Evolutionary conservation across 768 basidiomycete species (phyloP), one percentile per base, ranked within the genome.

Genomic region (Erythrobasidium yunnanense): DNA sequence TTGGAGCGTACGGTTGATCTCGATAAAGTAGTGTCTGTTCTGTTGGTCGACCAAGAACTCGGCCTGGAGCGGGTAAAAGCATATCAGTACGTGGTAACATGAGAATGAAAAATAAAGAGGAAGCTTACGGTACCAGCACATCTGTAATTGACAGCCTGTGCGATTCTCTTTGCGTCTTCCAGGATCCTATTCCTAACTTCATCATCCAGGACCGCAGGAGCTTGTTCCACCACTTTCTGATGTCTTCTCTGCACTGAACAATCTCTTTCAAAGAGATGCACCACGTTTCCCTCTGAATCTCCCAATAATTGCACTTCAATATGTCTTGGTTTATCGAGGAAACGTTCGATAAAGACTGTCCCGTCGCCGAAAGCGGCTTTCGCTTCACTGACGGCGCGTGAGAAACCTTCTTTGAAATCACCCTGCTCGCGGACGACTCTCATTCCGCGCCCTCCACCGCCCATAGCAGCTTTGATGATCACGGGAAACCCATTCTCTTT

Each of bases 181-280:
- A 91, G 79, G 74, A 99, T 91, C 22, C 86, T 87, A 73, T 89
- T 85, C 51, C 93, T 84, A 63, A 92, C 80, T 72, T 91, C 87
- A 65, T 97, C 92, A 32, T 87, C 85, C 46, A 97, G 82, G 75
- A 93, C 88, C 25, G 95, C 93, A 27, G 95, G 95, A 0, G 95
- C 95, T 53, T 95, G 92, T 77, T 97, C 95, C 69, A 97, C 95
- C 67, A 99, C 93, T 74, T 78, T 99, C 76, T 99, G 95, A 78
- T 99, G 95, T 67, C 95, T 82, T 68, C 95, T 81, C 77, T 99
- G 95, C 11, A 99, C 95, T 30, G 95, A 97, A 76, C 95, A 99
- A 76, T 99, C 95, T 75, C 95, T 90, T 77, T 99, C 95, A 72
- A 97, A 99, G 30, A 99, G 84, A 76, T 97, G 95, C 68, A 99